Base-by-base conservation (phyloP, 352 stramenopile species). In the Phytophthora nicotianae region DNA sequence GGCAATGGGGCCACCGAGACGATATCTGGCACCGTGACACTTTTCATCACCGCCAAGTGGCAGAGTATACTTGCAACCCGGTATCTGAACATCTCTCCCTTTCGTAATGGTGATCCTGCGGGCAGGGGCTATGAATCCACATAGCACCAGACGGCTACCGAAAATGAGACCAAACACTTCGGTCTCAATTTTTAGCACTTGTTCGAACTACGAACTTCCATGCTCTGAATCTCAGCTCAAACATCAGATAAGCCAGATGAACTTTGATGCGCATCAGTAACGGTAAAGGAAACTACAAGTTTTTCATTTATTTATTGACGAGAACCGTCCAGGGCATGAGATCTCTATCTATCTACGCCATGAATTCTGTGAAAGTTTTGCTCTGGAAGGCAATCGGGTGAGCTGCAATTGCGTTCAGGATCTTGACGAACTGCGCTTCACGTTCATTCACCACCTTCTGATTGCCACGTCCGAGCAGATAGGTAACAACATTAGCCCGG, bases 391-490 rank as follows among this genome's bases (percentile, higher is more conserved):
- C 77, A 47, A 88, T 73, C 11, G 79, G 79, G 51, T 92, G 77
- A 35, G 63, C 57, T 1, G 77, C 62, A 9, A 89, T 77, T 21
- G 80, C 79, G 68, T 90, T 90, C 24, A 92, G 61, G 48, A 90
- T 85, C 57, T 78, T 74, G 45, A 73, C 52, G 48, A 92, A 89
- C 68, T 84, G 73, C 35, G 57, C 56, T 46, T 87, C 75, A 41
- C 83, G 83, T 37, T 86, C 77, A n/a, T 79, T 70, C 26, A 81
- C 80, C 40, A 90, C 58, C 50, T 75, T 74, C 26, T 68, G 60
- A 65, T 87, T 83, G 29, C 62, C 70, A 38, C 74, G 79, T 23
- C 82, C 69, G 16, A 81, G 74, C 20, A 81, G 50, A 46, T 77
- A 77, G 13, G 75, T 75, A n/a, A 68, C 45, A 8, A 68, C 62